These are phyloP conservation scores for Leccinum olivaceopallidum DNA, from an alignment of 768 basidiomycete species.

Conservation along the genomic window DNA sequence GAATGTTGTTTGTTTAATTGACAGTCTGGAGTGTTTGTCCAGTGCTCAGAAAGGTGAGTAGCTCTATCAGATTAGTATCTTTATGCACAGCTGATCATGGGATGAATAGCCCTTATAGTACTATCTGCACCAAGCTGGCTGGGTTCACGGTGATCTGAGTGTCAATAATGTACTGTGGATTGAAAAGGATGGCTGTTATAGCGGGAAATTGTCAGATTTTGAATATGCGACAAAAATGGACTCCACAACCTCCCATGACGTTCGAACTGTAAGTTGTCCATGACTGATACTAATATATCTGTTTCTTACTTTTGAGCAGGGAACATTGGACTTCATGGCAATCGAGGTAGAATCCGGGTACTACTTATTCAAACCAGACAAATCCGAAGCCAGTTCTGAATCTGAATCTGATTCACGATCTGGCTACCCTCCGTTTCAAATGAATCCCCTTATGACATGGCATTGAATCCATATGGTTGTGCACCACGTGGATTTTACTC, in stretches of 20 bases:
- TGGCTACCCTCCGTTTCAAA: too few species aligned
- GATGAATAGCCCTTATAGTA: background rate
- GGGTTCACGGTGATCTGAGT: conserved; percentile 1
- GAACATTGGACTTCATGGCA: too few species aligned
- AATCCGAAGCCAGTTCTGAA: too few species aligned
- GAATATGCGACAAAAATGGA: conserved; percentile 3
- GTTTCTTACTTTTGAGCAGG: too few species aligned
- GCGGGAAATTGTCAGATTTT: conserved; percentile 14
- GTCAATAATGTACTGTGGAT: background rate
- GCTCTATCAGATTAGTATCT: background rate
- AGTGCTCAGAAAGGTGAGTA: background rate
- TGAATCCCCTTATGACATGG: too few species aligned
- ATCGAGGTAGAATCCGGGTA: too few species aligned
- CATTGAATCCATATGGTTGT: too few species aligned
- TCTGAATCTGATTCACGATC: too few species aligned
- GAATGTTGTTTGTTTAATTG: background rate
- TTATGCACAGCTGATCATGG: background rate
- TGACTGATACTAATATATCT: too few species aligned
- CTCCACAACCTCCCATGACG: background rate
- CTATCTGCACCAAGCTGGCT: conserved; percentile 6
- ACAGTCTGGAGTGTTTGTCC: background rate
- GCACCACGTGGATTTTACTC: too few species aligned
- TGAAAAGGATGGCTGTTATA: background rate
- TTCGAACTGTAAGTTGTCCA: too few species aligned
- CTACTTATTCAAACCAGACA: too few species aligned